Base-by-base conservation (phyloP, 306 rosid species). In the Albizia julibrissin region DNA sequence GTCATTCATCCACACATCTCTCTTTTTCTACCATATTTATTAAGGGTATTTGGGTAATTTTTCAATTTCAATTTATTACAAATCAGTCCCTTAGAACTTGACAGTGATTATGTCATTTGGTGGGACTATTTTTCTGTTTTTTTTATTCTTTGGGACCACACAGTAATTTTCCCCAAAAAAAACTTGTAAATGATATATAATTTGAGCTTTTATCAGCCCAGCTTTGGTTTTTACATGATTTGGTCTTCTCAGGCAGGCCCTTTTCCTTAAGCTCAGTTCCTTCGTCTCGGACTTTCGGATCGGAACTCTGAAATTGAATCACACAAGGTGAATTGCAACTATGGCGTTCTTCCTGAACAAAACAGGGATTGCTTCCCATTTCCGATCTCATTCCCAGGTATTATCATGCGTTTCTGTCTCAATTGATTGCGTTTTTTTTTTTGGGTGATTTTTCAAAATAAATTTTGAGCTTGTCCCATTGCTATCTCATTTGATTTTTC, bases 271-370 rank as follows among this genome's bases (percentile, higher is more conserved):
- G 77, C 62, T 47, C 42, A 46, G 31, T 18, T 49, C 43, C 64
- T 29, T 18, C 64, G 18, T 18, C 77, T 29, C 10, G 26, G 26
- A 72, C 9, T 50, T 9, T 18, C 10, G 61, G 59, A 52, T 52
- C n/a, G 8, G 56, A 6, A 22, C 44, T 18, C 43, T 27, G 40
- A 27, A 26, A 27, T 16, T 47, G 42, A 44, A 26, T 71, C 59
- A 72, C 19, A 13, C 76, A 18, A 26, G 19, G 42, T 42, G 2
- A 29, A 16, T 29, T n/a, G 65, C 31, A 31, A 33, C 24, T 4
- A 74, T 74, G 67, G 67, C 78, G 66, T 74, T 74, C 67, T 74
- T 74, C 6, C 54, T 74, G 49, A 74, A 33, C 67, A 74, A 54
- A 31, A 33, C 78, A 33, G 13, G 49, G n/a, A 52, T 74, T 54